Evolutionary conservation across 306 rosid species (phyloP).

Genomic region (Quillaja saponaria): DNA sequence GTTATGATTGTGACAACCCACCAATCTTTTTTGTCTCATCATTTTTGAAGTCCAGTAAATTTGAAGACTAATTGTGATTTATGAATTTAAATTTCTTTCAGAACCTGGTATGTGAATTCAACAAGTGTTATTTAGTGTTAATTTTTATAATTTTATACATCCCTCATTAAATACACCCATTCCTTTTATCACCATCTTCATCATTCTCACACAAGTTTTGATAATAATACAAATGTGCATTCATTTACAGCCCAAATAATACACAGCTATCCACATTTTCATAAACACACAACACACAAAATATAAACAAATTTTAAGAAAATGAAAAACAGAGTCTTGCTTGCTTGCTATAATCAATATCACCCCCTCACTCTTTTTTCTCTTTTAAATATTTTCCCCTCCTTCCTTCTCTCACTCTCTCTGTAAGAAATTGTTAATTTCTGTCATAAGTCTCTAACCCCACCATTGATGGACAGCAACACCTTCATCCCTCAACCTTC

Average conservation of each 20-base stretch:
- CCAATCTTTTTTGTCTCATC: too few relatives aligned
- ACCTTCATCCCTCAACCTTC: conserved; percentile 75
- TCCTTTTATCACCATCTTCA: background rate
- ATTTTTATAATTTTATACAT: too few relatives aligned
- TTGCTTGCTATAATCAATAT: background rate
- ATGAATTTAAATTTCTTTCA: too few relatives aligned
- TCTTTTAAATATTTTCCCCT: conserved; percentile 1
- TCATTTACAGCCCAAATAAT: conserved; percentile 3
- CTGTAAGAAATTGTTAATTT: background rate
- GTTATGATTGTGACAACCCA: conserved; percentile 4
- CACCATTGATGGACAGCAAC: conserved; percentile 97
- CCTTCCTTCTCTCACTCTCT: background rate
- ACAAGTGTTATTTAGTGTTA: too few relatives aligned
- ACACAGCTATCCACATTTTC: too few relatives aligned
- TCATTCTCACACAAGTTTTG: background rate
- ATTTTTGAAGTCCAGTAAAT: too few relatives aligned
- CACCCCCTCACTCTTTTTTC: conserved; percentile 20
- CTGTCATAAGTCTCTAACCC: conserved; percentile 44
- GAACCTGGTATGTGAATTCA: too few relatives aligned
- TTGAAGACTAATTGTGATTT: too few relatives aligned
- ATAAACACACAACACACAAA: conserved; percentile 1
- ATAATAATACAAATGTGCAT: background rate
- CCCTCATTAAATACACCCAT: background rate
- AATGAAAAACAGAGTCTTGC: conserved; percentile 1
- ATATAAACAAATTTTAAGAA: background rate